Evolutionary conservation across 1,139 yeast species (phyloP), one percentile per base, ranked within the genome.

Genomic region (Neolecta irregularis): DNA sequence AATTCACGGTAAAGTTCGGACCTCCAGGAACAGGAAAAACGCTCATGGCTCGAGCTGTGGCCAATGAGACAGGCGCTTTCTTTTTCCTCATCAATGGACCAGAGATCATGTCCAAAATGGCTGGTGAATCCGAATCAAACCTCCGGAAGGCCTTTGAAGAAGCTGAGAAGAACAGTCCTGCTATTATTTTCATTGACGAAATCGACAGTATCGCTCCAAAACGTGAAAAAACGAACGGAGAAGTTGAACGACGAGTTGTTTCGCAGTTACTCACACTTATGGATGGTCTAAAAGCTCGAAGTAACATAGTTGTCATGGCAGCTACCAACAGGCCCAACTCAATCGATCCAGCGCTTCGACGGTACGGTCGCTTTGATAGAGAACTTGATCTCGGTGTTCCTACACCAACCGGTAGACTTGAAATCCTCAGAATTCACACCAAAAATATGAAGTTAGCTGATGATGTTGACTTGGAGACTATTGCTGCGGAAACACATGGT

Each of bases 61-160:
- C 99, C 34, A 88, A 88, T 52, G 99, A 88, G 61, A 88, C 98
- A 20, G 98, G 98, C 53, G 99, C 98, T 1, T 88, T 88, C 58
- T 88, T 88, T 72, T 88, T 88, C 58, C 69, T 88, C 54, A 88
- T 88, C 57, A 88, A 88, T 56, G 99, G 98, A 59, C 99, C 99
- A n/a, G 98, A 88, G 62, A 92, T 88, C 55, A 88, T 88, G 98
- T 83, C 96, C 39, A 88, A 88, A 64, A 88, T 88, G 99, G 98
- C 99, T 33, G 99, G 99, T 65, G 99, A 88, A 62, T 81, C 95
- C 16, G 99, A 88, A 64, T 79, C 93, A 30, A 88, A 88, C 54
- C 67, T 88, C 58, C 75, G 99, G 65, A 85, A 85, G 63, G 98
- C 98, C 4, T 88, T 88, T 52, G 99, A 88, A 61, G 98, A 88